phyloP scores from a whole-genome alignment of 1,139 yeast genomes.

The Geotrichum citri-aurantii region DNA sequence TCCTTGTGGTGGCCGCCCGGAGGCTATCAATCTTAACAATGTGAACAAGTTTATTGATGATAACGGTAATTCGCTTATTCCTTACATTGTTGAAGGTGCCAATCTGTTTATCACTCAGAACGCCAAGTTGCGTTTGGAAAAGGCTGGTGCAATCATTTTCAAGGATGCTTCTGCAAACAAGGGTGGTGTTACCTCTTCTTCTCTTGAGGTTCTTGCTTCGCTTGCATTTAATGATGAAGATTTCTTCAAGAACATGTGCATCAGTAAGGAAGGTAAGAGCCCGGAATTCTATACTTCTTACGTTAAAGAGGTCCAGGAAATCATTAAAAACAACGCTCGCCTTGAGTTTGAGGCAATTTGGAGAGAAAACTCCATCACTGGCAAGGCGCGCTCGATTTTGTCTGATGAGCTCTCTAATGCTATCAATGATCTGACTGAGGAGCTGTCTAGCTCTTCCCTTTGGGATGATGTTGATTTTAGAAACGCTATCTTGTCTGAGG shows the following conservation, averaged over 20 bases:
- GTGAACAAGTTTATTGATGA: slow-evolving; percentile 68
- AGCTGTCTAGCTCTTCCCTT: slow-evolving; percentile 71
- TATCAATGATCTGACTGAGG: slow-evolving; percentile 85
- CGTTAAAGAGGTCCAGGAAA: slow-evolving; percentile 75
- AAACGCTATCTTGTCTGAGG: slow-evolving; percentile 64
- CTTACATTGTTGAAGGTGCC: slow-evolving; percentile 96
- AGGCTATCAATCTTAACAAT: slow-evolving; percentile 84
- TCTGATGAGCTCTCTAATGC: slow-evolving; percentile 83
- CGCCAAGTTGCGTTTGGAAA: slow-evolving; percentile 80
- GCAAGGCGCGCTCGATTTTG: slow-evolving; percentile 65
- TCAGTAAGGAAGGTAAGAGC: slow-evolving; percentile 41
- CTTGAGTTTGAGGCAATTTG: slow-evolving; percentile 84
- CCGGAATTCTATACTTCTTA: slow-evolving; percentile 77
- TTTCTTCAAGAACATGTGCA: slow-evolving; percentile 72
- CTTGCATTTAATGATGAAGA: slow-evolving; percentile 83
- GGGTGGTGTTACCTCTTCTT: slow-evolving; percentile 98
- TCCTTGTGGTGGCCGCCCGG: slow-evolving; percentile 99
- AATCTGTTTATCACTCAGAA: slow-evolving; percentile 91
- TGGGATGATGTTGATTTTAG: slow-evolving; percentile 84
- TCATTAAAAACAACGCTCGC: slow-evolving; percentile 70
- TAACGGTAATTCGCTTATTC: slow-evolving; percentile 72
- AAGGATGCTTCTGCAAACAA: slow-evolving; percentile 97
- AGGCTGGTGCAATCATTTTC: slow-evolving; percentile 79
- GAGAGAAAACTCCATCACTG: slow-evolving; percentile 63
- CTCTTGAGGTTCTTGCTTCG: slow-evolving; percentile 92